These are phyloP conservation scores for Penicillium arizonense DNA, from an alignment of 495 filamentous ascomycete genomes.

Conservation along the genomic window DNA sequence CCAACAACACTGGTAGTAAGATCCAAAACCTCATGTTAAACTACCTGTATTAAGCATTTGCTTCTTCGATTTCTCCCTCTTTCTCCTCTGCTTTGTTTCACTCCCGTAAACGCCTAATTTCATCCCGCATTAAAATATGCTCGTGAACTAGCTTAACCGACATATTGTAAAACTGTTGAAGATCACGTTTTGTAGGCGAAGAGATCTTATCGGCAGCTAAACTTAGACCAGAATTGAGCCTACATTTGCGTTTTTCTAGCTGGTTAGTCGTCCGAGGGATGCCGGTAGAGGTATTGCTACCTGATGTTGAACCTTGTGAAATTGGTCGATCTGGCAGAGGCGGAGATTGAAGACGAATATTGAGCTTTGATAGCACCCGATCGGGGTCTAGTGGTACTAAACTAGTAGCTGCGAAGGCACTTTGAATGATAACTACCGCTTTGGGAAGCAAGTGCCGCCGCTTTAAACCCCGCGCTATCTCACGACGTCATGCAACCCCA, in stretches of 20 bases:
- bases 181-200: constrained; percentile 3
- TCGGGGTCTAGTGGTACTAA: neutral
- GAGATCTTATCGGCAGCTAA: neutral
- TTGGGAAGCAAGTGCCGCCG: too few species aligned
- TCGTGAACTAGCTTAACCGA: neutral
- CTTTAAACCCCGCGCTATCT: too few species aligned
- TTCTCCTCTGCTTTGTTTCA: too few species aligned
- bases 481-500: too few species aligned
- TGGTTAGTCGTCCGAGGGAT: constrained; percentile 1
- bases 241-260: neutral
- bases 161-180: constrained; percentile 3
- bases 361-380: neutral
- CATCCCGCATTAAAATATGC: neutral
- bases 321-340: neutral
- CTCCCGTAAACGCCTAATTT: too few species aligned
- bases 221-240: neutral
- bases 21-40: too few species aligned
- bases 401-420: neutral
- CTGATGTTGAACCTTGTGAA: constrained; percentile 1
- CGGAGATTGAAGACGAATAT: neutral
- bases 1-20: too few species aligned
- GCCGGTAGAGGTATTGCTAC: constrained; percentile 1
- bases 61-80: too few species aligned
- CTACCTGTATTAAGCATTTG: too few species aligned
- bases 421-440: neutral